Base-by-base conservation (phyloP, 2,329 filamentous ascomycete genomes). In the Cercospora zeina region DNA sequence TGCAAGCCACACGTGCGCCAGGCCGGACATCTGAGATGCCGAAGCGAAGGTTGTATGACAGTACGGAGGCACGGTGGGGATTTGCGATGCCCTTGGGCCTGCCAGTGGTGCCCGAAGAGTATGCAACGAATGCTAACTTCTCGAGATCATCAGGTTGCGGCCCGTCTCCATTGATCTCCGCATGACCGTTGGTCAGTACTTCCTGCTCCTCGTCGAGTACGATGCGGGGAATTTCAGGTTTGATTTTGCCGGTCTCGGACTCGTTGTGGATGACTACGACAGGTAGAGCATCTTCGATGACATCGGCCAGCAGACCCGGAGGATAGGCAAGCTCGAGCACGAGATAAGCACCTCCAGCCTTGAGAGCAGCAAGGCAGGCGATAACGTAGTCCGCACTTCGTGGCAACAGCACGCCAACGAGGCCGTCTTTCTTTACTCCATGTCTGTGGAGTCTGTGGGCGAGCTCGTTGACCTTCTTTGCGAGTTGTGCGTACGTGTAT, bases 61-160 rank as follows among this genome's bases (percentile, higher is more conserved):
- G 82, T 1, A 93, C 87, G 0, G 89, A 81, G 14, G 89, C 89
- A 69, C 85, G 81, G 74, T 68, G 66, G 1, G 89, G 87, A 72
- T 93, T 93, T 58, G 88, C 88, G 71, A 93, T 93, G 59, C 89
- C 89, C 75, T 92, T 92, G n/a, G 89, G 89, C 66, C 86, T 86
- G 67, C 89, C 89, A 0, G 89, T 92, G 0, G 89, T 91, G 36
- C 89, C 89, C 4, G 87, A 90, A 0, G 88, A 90, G 75, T 92
- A 92, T 1, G 88, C 89, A n/a, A 93, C 89, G 72, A 93, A 93
- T 16, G 88, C 86, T 19, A 93, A 81, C 47, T 87, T 82, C 66
- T 92, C 89, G 58, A 93, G 76, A 70, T 93, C 89, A 69, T 87
- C 81, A 7, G 87, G 84, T 0, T 81, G 79, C 1, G 87, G 87